These are phyloP conservation scores for Glarea lozoyensis DNA, from an alignment of 495 filamentous ascomycete species.

Conservation along the genomic window DNA sequence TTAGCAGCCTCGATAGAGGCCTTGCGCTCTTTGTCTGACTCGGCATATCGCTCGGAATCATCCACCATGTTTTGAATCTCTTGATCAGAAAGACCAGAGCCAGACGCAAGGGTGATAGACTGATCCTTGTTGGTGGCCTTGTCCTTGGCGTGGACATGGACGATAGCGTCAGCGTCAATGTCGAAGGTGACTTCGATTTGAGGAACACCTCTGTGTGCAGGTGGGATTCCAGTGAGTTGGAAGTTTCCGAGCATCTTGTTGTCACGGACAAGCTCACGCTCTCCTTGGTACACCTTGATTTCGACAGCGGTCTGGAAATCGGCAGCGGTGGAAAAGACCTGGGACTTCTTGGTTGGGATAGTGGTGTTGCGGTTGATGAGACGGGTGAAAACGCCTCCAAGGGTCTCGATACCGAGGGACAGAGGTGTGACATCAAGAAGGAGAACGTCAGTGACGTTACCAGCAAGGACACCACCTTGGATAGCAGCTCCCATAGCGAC, in stretches of 20 bases:
- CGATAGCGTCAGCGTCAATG: constrained; percentile 98
- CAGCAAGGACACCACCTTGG: constrained; percentile 92
- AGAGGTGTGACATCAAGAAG: constrained; percentile 96
- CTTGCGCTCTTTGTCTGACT: constrained; percentile 95
- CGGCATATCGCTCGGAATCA: constrained; percentile 94
- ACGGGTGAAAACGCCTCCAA: constrained; percentile 98
- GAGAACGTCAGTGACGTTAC: constrained; percentile 93
- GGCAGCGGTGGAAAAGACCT: constrained; percentile 95
- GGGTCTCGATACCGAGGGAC: constrained; percentile 98
- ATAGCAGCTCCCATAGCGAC: constrained; percentile 98
- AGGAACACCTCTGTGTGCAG: constrained; percentile 94
- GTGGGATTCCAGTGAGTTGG: constrained; percentile 97
- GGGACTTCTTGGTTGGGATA: constrained; percentile 99
- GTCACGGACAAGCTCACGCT: constrained; percentile 98
- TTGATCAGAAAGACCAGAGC: constrained; percentile 88
- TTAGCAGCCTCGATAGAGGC: constrained; percentile 89
- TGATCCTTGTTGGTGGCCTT: constrained; percentile 99
- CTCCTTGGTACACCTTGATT: constrained; percentile 99
- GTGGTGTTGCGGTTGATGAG: constrained; percentile 99
- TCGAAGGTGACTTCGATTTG: constrained; percentile 99
- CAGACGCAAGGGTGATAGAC: constrained; percentile 97
- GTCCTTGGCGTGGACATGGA: constrained; percentile 98
- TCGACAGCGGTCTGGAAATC: constrained; percentile 99
- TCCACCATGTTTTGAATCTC: constrained; percentile 97
- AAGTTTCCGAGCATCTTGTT: constrained; percentile 99